A percentile compares a stretch with the other conserved stretches of the same genome.
Conservation (phyloP, 768 basidiomycete genomes). For the Boletus vinaceobasis region DNA sequence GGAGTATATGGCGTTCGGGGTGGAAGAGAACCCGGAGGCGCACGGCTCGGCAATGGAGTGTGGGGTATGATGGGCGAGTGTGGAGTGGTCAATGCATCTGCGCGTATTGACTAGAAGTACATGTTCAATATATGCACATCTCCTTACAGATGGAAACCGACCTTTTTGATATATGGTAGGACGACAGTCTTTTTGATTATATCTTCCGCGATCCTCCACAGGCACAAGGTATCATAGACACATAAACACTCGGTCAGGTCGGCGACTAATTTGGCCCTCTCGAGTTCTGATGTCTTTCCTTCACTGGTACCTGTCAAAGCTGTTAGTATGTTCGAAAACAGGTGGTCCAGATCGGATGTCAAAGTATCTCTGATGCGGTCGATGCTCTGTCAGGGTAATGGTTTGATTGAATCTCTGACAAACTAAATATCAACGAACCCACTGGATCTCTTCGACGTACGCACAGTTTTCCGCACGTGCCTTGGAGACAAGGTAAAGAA, state of each 20-base stretch:
- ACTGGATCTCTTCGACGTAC: constrained; percentile 81
- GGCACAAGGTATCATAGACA: constrained; percentile 74
- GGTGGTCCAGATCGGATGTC: constrained; percentile 79
- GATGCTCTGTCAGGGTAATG: constrained; percentile 56
- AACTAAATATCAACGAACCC: constrained; percentile 51
- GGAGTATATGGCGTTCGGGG: constrained; percentile 56
- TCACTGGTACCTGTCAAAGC: constrained; percentile 48
- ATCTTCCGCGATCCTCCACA: constrained; percentile 88
- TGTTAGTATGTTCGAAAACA: constrained; percentile 64
- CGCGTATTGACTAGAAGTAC: constrained; percentile 61
- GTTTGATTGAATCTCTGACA: constrained; percentile 7
- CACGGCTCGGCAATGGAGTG: constrained; percentile 52
- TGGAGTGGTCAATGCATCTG: constrained; percentile 62
- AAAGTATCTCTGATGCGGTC: constrained; percentile 81
- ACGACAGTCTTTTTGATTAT: constrained; percentile 72
- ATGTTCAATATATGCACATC: not conserved
- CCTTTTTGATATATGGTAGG: constrained; percentile 75
- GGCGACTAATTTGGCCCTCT: constrained; percentile 56
- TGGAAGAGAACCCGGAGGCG: constrained; percentile 32
- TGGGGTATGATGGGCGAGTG: constrained; percentile 75
- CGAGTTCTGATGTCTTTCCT: constrained; percentile 54
- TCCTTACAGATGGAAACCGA: constrained; percentile 25
- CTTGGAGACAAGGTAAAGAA: constrained; percentile 86
- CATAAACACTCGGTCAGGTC: constrained; percentile 77
- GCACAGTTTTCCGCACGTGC: constrained; percentile 72